A percentile compares a stretch with the other conserved stretches of the same genome.
phyloP scores from a whole-genome alignment of 2,329 filamentous ascomycete genomes.

The Stromatinia cepivora region DNA sequence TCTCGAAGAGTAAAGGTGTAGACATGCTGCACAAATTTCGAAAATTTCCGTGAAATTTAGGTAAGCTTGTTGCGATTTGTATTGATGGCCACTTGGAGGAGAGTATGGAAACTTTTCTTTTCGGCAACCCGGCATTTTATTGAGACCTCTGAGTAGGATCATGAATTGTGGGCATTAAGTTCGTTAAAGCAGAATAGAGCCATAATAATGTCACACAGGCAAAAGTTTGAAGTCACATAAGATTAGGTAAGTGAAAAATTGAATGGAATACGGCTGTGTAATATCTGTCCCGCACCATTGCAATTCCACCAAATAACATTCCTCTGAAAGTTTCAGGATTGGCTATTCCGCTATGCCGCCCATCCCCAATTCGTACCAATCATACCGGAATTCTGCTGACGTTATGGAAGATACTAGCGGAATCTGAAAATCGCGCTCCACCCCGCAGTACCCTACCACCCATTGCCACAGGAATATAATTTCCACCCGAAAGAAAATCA shows the following conservation, averaged over 20 bases:
- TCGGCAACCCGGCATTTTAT: background rate
- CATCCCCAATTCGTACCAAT: background rate
- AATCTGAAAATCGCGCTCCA: background rate
- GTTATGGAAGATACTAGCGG: too few relatives aligned
- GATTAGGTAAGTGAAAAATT: too few relatives aligned
- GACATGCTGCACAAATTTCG: too few relatives aligned
- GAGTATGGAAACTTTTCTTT: background rate
- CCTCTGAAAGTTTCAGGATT: background rate
- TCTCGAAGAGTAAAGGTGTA: background rate
- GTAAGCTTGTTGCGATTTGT: background rate
- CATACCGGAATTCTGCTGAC: background rate
- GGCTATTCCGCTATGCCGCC: too few relatives aligned
- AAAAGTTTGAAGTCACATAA: background rate
- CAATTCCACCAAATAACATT: too few relatives aligned
- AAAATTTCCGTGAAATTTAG: background rate
- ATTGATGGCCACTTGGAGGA: background rate
- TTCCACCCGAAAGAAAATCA: background rate
- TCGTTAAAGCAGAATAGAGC: rapidly evolving
- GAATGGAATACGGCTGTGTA: background rate
- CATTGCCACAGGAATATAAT: background rate
- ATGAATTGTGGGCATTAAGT: background rate
- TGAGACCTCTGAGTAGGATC: background rate
- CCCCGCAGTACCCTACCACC: background rate
- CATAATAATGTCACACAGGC: background rate
- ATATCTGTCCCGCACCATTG: rapidly evolving